Evolutionary conservation across 228 moss, liverwort and hornwort genomes (phyloP).

Genomic region (Sphagnum magellanicum): DNA sequence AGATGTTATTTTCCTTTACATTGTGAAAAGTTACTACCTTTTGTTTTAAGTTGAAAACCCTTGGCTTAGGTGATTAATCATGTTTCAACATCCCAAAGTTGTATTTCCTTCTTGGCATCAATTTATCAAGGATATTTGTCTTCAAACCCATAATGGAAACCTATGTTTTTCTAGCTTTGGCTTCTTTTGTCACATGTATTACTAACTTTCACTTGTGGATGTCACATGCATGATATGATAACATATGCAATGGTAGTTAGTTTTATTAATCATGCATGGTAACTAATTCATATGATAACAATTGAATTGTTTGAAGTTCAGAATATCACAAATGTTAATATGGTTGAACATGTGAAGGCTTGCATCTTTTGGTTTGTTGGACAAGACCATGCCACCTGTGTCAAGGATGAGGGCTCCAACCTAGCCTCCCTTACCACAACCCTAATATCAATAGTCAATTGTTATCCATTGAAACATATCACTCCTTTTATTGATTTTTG

Average conservation of each 20-base stretch:
- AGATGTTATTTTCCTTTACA: constrained; percentile 41
- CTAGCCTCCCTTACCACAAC: constrained; percentile 9
- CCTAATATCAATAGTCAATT: constrained; percentile 26
- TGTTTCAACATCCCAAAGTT: constrained; percentile 37
- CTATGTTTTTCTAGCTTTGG: constrained; percentile 30
- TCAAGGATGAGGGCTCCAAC: constrained; percentile 24
- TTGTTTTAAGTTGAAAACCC: constrained; percentile 29
- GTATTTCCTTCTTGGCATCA: constrained; percentile 39
- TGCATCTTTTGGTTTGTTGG: constrained; percentile 28
- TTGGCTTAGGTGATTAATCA: constrained; percentile 38
- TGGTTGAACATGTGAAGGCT: constrained; percentile 35
- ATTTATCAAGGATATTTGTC: constrained; percentile 39
- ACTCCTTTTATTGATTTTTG: constrained; percentile 30
- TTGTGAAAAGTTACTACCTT: constrained; percentile 26
- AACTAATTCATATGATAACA: constrained; percentile 34
- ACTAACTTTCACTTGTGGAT: constrained; percentile 41
- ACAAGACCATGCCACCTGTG: constrained; percentile 27
- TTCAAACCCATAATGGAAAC: constrained; percentile 38
- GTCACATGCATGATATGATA: constrained; percentile 29
- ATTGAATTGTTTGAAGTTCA: constrained; percentile 34
- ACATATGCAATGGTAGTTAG: constrained; percentile 37
- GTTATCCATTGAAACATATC: constrained; percentile 25
- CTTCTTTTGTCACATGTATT: constrained; percentile 26
- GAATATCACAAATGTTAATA: constrained; percentile 20
- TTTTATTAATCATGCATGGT: constrained; percentile 36